Percentiles rank a stretch among this genome's conserved stretches.
Evolutionary conservation across 2,329 filamentous ascomycete species (phyloP).

Genomic region (Ascochyta viciae-villosae): DNA sequence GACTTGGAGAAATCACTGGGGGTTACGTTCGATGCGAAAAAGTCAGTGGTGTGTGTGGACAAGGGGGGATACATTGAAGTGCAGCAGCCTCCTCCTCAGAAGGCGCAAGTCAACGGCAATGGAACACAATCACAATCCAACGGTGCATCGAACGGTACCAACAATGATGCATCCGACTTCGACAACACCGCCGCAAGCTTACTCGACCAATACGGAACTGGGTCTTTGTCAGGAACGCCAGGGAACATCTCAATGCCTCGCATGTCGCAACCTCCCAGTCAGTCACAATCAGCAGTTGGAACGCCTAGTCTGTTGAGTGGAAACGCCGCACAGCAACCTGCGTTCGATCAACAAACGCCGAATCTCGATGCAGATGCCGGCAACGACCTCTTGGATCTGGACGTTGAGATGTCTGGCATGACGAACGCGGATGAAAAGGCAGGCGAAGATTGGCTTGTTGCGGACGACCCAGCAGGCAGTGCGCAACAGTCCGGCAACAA

Average conservation of each 20-base stretch:
- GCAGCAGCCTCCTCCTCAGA: conserved; percentile 42
- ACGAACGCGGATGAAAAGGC: conserved; percentile 46
- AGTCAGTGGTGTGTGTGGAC: conserved; percentile 73
- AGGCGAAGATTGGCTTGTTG: conserved; percentile 48
- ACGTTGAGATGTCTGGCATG: conserved; percentile 66
- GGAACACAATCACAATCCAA: conserved; percentile 35
- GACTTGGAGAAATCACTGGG: conserved; percentile 77
- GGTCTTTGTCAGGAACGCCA: conserved; percentile 66
- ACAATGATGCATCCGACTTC: conserved; percentile 41
- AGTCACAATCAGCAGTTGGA: conserved; percentile 64
- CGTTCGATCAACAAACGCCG: conserved; percentile 35
- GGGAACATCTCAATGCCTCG: conserved; percentile 66
- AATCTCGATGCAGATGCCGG: conserved; percentile 35
- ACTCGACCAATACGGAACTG: conserved; percentile 73
- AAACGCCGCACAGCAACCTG: conserved; percentile 29
- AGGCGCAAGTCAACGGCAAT: conserved; percentile 41
- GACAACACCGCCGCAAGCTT: conserved; percentile 62
- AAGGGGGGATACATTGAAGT: conserved; percentile 76
- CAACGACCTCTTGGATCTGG: conserved; percentile 50
- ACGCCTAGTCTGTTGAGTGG: conserved; percentile 57
- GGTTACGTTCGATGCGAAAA: conserved; percentile 69
- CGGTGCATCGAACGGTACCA: conserved; percentile 43
- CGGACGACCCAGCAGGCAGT: conserved; percentile 33
- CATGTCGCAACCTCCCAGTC: conserved; percentile 60
- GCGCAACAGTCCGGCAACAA: conserved; percentile 28